Conservation (phyloP, 2,329 filamentous ascomycete genomes). For the Curvularia hawaiiensis region DNA sequence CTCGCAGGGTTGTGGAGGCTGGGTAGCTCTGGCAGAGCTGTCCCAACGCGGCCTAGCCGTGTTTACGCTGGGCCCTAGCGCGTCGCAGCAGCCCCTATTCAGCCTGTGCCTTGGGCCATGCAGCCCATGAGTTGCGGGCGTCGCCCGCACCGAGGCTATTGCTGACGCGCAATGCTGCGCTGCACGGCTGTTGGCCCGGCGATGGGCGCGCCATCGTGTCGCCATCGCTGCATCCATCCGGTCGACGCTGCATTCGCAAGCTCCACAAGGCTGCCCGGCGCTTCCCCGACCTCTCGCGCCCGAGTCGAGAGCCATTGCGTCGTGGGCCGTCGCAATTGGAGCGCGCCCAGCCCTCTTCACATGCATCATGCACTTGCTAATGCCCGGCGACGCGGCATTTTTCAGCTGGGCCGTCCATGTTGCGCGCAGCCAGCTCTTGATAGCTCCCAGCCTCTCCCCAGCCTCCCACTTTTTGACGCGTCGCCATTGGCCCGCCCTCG, state of each 20-base stretch:
- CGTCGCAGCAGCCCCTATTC: conserved; percentile 33
- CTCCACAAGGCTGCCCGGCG: conserved; percentile 25
- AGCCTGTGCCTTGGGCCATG: conserved; percentile 7
- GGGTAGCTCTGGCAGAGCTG: conserved; percentile 30
- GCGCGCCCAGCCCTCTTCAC: conserved; percentile 16
- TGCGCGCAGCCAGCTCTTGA: conserved; percentile 20
- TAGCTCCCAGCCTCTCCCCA: conserved; percentile 29
- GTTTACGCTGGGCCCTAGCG: conserved; percentile 31
- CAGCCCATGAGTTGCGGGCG: conserved; percentile 14
- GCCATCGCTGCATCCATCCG: conserved; percentile 12
- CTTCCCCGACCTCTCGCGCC: conserved; percentile 16
- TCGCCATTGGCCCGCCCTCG: conserved; percentile 27
- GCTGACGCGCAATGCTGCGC: conserved; percentile 22
- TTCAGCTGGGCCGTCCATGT: conserved; percentile 41
- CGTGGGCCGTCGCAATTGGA: conserved; percentile 45
- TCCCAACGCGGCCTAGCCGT: conserved; percentile 28
- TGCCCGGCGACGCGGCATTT: conserved; percentile 23
- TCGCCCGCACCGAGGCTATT: conserved; percentile 33
- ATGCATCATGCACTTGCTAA: conserved; percentile 37
- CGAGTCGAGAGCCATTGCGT: conserved; percentile 26
- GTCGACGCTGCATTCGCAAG: neutral
- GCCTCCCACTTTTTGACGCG: conserved; percentile 30
- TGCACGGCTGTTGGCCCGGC: conserved; percentile 34
- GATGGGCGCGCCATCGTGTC: conserved; percentile 21
- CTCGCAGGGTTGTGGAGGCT: conserved; percentile 25